Evolutionary conservation across 768 basidiomycete species (phyloP).

Genomic region (Macrolepiota fuliginosa): DNA sequence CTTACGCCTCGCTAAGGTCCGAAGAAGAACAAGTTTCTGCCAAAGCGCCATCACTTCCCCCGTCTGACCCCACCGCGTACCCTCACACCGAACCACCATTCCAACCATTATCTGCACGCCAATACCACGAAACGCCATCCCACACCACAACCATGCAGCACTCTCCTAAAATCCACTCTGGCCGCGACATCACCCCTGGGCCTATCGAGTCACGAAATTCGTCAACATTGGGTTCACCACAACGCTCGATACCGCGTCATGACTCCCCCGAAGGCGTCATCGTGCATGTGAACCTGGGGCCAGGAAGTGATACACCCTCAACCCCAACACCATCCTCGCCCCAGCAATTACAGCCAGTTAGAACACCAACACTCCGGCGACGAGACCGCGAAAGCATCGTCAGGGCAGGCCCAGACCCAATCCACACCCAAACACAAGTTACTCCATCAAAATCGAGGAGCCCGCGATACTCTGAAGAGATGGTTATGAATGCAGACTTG

Average conservation of each 20-base stretch:
- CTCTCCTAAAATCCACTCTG: background rate
- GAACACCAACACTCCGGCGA: background rate
- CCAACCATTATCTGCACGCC: background rate
- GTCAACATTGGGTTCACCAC: background rate
- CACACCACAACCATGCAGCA: background rate
- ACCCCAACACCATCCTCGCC: background rate
- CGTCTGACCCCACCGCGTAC: no score
- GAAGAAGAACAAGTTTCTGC: background rate
- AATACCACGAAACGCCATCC: background rate
- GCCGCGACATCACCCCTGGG: background rate
- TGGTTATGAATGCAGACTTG: background rate
- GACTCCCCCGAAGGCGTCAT: slow-evolving; percentile 2
- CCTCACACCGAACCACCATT: background rate
- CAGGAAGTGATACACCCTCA: background rate
- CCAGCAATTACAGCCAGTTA: background rate
- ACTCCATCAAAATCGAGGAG: background rate
- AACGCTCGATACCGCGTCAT: background rate
- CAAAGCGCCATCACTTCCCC: background rate
- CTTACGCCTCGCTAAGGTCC: background rate
- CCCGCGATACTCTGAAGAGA: background rate
- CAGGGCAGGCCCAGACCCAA: background rate
- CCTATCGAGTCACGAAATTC: background rate
- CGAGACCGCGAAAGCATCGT: background rate
- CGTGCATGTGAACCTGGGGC: background rate
- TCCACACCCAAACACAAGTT: background rate